Evolutionary conservation across 768 basidiomycete species (phyloP).

Genomic region (Dioszegia crocea): DNA sequence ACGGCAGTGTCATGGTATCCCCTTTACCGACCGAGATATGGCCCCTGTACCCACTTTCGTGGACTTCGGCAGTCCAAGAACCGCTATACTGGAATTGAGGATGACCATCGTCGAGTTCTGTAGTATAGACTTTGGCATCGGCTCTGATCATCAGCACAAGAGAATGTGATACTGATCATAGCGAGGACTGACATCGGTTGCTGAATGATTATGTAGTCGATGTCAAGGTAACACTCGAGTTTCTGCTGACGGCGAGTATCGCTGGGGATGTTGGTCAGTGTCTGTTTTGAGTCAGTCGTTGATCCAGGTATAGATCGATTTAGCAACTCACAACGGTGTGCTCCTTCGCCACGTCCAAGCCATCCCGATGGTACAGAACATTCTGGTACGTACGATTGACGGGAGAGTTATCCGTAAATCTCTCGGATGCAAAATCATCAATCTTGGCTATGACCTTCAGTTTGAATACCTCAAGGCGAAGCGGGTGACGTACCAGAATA

Average conservation of each 20-base stretch:
- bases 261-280: background rate
- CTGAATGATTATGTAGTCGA: constrained; percentile 30
- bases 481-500: constrained; percentile 9
- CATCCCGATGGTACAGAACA: constrained; percentile 11
- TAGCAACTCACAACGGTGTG: constrained; percentile 28
- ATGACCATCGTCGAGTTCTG: no score
- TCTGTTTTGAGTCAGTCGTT: background rate
- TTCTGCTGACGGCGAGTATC: constrained; percentile 13
- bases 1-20: background rate
- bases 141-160: constrained; percentile 11
- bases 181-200: constrained; percentile 18
- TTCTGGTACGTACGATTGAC: constrained; percentile 7
- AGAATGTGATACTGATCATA: background rate
- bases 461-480: no score
- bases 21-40: background rate
- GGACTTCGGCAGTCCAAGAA: no score
- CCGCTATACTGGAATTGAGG: no score
- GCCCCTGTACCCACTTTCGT: no score
- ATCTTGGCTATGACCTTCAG: no score
- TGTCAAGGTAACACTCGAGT: constrained; percentile 22
- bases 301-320: background rate
- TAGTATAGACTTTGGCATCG: background rate
- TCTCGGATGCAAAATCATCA: no score
- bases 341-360: constrained; percentile 10
- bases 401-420: no score